These are phyloP conservation scores for Leishmania tarentolae DNA, from an alignment of 208 protist species.

Conservation along the genomic window DNA sequence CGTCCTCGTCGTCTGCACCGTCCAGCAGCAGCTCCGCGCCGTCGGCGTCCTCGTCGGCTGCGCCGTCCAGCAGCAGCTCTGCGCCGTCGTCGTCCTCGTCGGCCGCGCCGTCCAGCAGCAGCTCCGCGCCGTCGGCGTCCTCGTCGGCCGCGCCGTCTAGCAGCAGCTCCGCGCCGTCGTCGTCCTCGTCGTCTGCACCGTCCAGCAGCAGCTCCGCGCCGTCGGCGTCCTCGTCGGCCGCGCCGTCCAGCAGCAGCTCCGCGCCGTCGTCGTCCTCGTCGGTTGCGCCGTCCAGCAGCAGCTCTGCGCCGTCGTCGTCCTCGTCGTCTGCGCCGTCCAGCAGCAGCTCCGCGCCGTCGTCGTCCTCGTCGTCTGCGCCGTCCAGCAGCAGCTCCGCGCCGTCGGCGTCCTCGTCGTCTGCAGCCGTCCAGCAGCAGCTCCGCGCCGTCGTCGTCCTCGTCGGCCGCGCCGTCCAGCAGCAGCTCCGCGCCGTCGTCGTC, in stretches of 20 bases:
- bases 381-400: neutral
- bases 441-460: neutral
- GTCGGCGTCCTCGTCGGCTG: neutral
- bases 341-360: neutral
- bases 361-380: slow-evolving; percentile 1
- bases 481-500: neutral
- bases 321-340: neutral
- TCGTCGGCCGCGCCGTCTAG: neutral
- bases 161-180: neutral
- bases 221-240: neutral
- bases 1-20: neutral
- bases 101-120: neutral
- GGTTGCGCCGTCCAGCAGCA: neutral
- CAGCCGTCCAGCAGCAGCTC: slow-evolving; percentile 1
- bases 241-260: neutral
- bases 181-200: neutral
- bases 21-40: neutral
- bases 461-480: neutral
- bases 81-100: neutral
- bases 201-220: neutral
- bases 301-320: neutral
- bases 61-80: neutral
- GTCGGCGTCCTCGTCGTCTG: neutral
- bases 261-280: slow-evolving; percentile 1
- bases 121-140: neutral